Evolutionary conservation across 139 green algal species (phyloP), one percentile per base, ranked within the genome.

Genomic region (Eudorina sp.): DNA sequence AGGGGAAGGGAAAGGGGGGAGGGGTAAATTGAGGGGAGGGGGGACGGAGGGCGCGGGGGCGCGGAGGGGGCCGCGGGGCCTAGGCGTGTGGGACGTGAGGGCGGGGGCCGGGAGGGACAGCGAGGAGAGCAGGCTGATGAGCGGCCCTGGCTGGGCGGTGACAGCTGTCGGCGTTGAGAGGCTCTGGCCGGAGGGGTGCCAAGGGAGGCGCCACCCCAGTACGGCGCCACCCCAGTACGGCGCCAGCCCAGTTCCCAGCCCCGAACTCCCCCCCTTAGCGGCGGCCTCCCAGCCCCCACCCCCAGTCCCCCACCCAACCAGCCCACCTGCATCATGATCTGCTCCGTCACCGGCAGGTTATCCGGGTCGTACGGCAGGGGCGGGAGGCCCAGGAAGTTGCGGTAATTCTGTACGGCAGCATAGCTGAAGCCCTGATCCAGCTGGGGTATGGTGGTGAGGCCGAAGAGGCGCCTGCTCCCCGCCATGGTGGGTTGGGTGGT

Each of bases 391-490:
- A 89, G 74, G 25, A 87, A 87, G 18, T 74, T 8, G 51, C 75
- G 51, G 82, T 91, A 91, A 60, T 91, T 91, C 5, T 48, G 21
- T 5, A 31, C 29, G 27, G 79, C 84, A 19, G 55, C 36, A 36
- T 48, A 36, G 83, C 36, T 58, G 83, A 80, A 91, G 4, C 82
- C 88, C 83, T 86, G 27, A 64, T 91, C 88, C 31, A 91, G 48
- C 27, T 89, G 38, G 0, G 29, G 36, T 0, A 73, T 19, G 51
- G 41, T 89, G 60, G 75, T 43, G 40, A 83, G 75, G 48, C 40
- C 55, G 51, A 89, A 91, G 29, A 91, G 21, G 14, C 88, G 88
- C 74, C 88, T 91, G 88, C 29, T n/a, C n/a, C n/a, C n/a, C n/a
- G n/a, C n/a, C n/a, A n/a, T n/a, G n/a, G n/a, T n/a, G n/a, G n/a